Evolutionary conservation across 345 rosid species (phyloP), one percentile per base, ranked within the genome.

Genomic region (Syzygium jambos): DNA sequence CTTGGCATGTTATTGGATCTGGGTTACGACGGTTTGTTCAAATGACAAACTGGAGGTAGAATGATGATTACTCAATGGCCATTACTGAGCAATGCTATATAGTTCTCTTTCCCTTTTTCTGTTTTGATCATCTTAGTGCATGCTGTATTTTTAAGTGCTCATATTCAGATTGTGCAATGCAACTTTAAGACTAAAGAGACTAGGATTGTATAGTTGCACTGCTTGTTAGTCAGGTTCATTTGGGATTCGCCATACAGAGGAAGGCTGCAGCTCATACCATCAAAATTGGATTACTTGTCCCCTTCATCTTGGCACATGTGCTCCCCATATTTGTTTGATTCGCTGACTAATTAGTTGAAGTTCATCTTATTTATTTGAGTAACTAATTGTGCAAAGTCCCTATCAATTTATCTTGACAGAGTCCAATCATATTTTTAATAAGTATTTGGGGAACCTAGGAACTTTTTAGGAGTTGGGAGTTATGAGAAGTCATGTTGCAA

Each of bases 11-110:
- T 51, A 86, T 86, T 89, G 99, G 99, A 90, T 90, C 98, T 27
- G 97, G 99, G 68, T 92, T 97, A 89, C 96, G 94, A 85, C 95
- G 99, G 34, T 97, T 96, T 92, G 96, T 97, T 86, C 99, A 95
- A 93, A 96, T 96, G 99, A 97, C 99, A 85, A 97, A 97, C 92
- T 97, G 98, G 98, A 90, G 94, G 99, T 97, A 90, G 38, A 89
- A 85, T 87, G 9, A 17, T 83, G 55, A 46, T 46, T 85, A 29
- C 54, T 49, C 22, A 10, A 41, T 73, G 49, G 52, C 19, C 56
- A n/a, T 73, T 21, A 17, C 19, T 30, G 29, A 83, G 85, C 52
- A 23, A 83, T 83, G 85, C 38, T 51, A 52, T 29, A n/a, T 27
- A 13, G 55, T 83, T 83, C 55, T 83, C 14, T 73, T 73, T 34